Percentiles rank a stretch among this genome's conserved stretches.
These are phyloP conservation scores for Apophysomyces elegans DNA, from an alignment of 371 early-diverging fungal species.

Conservation along the genomic window DNA sequence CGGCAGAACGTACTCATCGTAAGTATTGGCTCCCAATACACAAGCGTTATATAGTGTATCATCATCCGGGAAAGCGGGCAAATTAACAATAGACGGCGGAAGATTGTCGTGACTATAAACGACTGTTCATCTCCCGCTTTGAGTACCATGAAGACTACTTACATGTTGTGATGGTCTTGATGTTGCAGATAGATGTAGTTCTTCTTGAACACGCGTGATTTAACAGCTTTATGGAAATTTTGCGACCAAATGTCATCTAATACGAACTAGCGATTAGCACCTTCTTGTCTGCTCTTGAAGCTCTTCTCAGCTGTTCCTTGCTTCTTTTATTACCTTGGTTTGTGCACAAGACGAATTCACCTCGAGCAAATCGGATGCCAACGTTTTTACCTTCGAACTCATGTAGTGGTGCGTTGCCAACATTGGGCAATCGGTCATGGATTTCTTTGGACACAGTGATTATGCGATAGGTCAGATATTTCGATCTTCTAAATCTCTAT, in stretches of 20 bases:
- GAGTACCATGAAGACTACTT: constrained; percentile 11
- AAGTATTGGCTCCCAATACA: constrained; percentile 32
- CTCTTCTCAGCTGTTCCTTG: not conserved
- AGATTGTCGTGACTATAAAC: constrained; percentile 38
- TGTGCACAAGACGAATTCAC: constrained; percentile 47
- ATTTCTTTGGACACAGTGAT: constrained; percentile 42
- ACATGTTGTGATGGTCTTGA: constrained; percentile 48
- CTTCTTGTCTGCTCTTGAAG: not conserved
- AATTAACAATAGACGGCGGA: constrained; percentile 44
- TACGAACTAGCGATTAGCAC: not conserved
- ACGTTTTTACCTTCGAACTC: constrained; percentile 56
- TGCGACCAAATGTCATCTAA: constrained; percentile 55
- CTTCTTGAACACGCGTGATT: constrained; percentile 42
- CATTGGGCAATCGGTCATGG: constrained; percentile 40
- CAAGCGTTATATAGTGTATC: constrained; percentile 44
- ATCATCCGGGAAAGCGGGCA: constrained; percentile 42
- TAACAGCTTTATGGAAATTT: constrained; percentile 51
- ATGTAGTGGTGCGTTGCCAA: constrained; percentile 45
- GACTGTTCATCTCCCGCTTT: not conserved
- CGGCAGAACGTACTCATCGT: constrained; percentile 40
- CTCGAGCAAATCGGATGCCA: constrained; percentile 52
- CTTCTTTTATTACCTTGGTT: constrained; percentile 45
- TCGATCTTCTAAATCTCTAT: constrained; percentile 48
- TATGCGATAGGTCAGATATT: constrained; percentile 44
- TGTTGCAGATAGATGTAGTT: constrained; percentile 44